Percentiles rank a stretch among this genome's conserved stretches.
These are phyloP conservation scores for Tremellales sp. DNA, from an alignment of 1,284 basidiomycete species.

Conservation along the genomic window DNA sequence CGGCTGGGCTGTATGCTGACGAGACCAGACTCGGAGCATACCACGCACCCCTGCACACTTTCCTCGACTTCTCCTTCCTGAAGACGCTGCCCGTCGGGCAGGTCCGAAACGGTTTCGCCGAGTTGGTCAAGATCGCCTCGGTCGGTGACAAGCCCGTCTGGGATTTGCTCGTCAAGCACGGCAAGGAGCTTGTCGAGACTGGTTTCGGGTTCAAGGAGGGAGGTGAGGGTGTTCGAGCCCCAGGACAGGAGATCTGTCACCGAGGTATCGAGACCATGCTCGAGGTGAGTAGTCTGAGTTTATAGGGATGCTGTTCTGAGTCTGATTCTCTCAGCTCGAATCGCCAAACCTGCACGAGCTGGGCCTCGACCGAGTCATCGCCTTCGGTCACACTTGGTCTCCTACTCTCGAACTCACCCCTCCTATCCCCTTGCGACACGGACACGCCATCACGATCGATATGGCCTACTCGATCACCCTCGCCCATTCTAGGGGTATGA, in stretches of 20 bases:
- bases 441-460: slow-evolving; percentile 51
- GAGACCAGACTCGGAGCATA: slow-evolving; percentile 44
- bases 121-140: slow-evolving; percentile 52
- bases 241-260: slow-evolving; percentile 48
- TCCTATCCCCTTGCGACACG: slow-evolving; percentile 46
- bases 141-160: slow-evolving; percentile 49
- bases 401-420: slow-evolving; percentile 50
- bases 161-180: slow-evolving; percentile 51
- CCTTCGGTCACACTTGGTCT: slow-evolving; percentile 51
- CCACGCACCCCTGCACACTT: slow-evolving; percentile 52
- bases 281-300: slow-evolving; percentile 41
- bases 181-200: slow-evolving; percentile 50
- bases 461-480: slow-evolving; percentile 52
- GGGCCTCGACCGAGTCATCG: slow-evolving; percentile 52
- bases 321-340: slow-evolving; percentile 44
- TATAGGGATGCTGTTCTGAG: not conserved
- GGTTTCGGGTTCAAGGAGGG: slow-evolving; percentile 48
- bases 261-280: slow-evolving; percentile 51
- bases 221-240: slow-evolving; percentile 37
- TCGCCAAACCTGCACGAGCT: slow-evolving; percentile 52
- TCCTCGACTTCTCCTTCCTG: slow-evolving; percentile 52
- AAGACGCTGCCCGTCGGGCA: slow-evolving; percentile 49
- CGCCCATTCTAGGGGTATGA: slow-evolving; percentile 47
- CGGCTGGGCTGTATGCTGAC: slow-evolving; percentile 1
- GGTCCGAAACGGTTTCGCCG: slow-evolving; percentile 51